Base-by-base conservation (phyloP, 2,329 filamentous ascomycete genomes). In the Monilinia aucupariae region DNA sequence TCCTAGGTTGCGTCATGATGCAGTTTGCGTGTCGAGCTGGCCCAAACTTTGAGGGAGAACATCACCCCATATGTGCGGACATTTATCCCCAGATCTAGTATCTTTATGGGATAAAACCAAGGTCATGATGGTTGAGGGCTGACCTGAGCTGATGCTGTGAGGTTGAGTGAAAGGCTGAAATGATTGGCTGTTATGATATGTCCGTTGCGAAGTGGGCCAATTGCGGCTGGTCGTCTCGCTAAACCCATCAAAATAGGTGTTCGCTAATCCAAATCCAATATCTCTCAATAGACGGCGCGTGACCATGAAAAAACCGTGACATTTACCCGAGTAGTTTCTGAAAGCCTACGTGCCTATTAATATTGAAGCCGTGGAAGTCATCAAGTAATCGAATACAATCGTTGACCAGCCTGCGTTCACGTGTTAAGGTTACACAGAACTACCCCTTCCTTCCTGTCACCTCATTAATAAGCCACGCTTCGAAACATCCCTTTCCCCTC, bases 121-220 rank as follows among this genome's bases (percentile, higher is more conserved):
- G 6, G 12, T 17, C 43, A 39, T 62, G 4, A 25, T 62, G 12
- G 20, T 4, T 17, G 32, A 30, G 15, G 30, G 41, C 49, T 56
- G 50, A 55, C 20, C 30, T 30, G 25, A 22, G 60, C n/a, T 49
- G 51, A 37, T 48, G 22, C 30, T 49, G 27, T 62, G 43, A 62
- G 34, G 41, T 56, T 61, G 30, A 25, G 41, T 22, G 7, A 12
- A 61, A 9, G 30, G 32, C 27, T 45, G 30, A 39, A 47, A 15
- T 54, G n/a, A 39, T 55, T 55, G 39, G 59, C 3, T 20, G 3
- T 34, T n/a, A 34, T 61, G 10, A 5, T 4, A 34, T 47, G 37
- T 30, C 13, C 27, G 5, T 9, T 25, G 8, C 32, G 27, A 45
- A 32, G 37, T 51, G 22, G 47, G 20, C 15, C 50, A 47, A 2